Evolutionary conservation across 202 grass and related monocot species (phyloP), one percentile per base, ranked within the genome.

Genomic region (Dendrocalamus latiflorus): DNA sequence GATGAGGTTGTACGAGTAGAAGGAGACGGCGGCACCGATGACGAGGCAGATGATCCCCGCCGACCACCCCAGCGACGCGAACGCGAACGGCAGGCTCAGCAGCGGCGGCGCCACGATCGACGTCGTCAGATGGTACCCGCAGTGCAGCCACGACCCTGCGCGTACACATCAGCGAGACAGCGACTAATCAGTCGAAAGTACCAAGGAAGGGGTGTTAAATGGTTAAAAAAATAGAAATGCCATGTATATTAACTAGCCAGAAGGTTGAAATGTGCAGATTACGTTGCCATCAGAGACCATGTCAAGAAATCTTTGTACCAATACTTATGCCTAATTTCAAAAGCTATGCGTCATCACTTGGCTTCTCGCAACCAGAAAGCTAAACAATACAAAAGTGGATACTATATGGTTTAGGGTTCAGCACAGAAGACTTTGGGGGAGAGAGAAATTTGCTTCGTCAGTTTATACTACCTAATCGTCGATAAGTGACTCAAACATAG

Each of bases 1-100:
- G 85, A 98, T 82, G 86, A 98, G 95, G 83, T 98, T 98, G 89
- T 98, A 98, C 13, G 95, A 98, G 85, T 98, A 98, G 90, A 98
- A 98, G 43, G 95, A 86, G 76, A 95, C 89, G 28, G 58, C 60
- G 11, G 91, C 89, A 45, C 87, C 95, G 68, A 89, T 58, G 61
- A 86, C 51, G n/a, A 98, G 90, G 87, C 87, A 91, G 24, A 81
- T 57, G 47, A 94, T 67, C 56, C 91, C 95, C 1, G 89, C 79
- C 21, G 64, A 22, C 95, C 95, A 98, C 14, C 95, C 92, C 77
- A 98, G 62, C 33, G 80, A 82, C 37, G 86, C 89, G 70, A 98
- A 93, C 51, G 95, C 95, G 51, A 90, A 95, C 47, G 95, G 95
- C 76, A 98, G 88, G 82, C 95, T 98, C 67, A 98, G 82, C 76